Percentiles rank a stretch among this genome's conserved stretches.
phyloP scores from a whole-genome alignment of 352 stramenopile genomes.

The Phytophthora meadii region DNA sequence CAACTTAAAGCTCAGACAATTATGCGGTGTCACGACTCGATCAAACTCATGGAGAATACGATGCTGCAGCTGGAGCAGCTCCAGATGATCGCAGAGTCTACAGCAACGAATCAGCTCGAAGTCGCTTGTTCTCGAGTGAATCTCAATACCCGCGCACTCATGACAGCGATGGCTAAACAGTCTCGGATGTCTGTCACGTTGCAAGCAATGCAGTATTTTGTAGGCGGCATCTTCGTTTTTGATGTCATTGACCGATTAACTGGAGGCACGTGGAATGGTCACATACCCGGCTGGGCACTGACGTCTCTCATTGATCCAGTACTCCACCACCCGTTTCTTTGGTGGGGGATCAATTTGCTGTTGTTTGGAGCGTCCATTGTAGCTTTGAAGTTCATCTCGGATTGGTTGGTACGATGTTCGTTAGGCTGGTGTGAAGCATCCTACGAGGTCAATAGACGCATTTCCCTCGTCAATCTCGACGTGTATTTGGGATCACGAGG shows the following conservation, averaged over 20 bases:
- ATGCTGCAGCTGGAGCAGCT: slow-evolving; percentile 94
- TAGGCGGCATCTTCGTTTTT: slow-evolving; percentile 94
- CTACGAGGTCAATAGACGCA: slow-evolving; percentile 66
- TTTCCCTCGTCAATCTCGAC: slow-evolving; percentile 43
- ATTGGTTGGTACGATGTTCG: slow-evolving; percentile 55
- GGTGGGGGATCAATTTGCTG: slow-evolving; percentile 93
- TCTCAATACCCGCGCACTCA: slow-evolving; percentile 89
- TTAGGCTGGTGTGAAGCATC: slow-evolving; percentile 90
- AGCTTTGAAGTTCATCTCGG: slow-evolving; percentile 55
- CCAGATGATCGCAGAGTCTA: slow-evolving; percentile 93
- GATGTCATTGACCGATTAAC: slow-evolving; percentile 96
- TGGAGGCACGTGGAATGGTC: slow-evolving; percentile 91
- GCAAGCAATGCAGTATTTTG: slow-evolving; percentile 92
- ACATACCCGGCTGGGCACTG: slow-evolving; percentile 81
- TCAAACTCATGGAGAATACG: slow-evolving; percentile 95
- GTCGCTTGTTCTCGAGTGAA: slow-evolving; percentile 89
- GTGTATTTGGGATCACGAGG: slow-evolving; percentile 39
- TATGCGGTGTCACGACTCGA: slow-evolving; percentile 94
- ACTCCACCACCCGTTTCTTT: slow-evolving; percentile 63
- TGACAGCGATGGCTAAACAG: slow-evolving; percentile 79
- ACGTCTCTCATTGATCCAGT: slow-evolving; percentile 50
- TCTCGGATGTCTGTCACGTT: slow-evolving; percentile 75
- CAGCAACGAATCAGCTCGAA: slow-evolving; percentile 91
- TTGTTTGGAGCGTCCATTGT: slow-evolving; percentile 71
- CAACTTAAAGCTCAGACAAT: slow-evolving; percentile 91